A percentile compares a stretch with the other conserved stretches of the same genome.
Conservation (phyloP, 805 yeast genomes). For the Cyberlindnera euphorbiae region DNA sequence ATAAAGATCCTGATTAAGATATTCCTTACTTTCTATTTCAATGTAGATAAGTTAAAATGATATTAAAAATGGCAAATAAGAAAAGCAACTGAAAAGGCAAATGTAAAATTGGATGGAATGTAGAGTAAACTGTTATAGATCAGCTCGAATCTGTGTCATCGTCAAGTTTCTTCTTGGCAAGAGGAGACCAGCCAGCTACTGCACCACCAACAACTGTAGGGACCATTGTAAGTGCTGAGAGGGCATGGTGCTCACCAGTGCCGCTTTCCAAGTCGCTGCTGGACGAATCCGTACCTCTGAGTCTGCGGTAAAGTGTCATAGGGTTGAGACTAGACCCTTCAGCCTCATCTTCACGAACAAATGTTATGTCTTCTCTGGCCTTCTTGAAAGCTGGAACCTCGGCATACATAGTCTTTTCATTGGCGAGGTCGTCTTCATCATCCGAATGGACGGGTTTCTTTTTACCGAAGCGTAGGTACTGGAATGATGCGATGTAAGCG, state of each 20-base stretch:
- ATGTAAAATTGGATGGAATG: background rate
- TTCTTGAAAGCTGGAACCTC: slow-evolving; percentile 30
- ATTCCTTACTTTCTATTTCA: too few relatives aligned
- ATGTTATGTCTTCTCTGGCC: slow-evolving; percentile 28
- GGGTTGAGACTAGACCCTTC: slow-evolving; percentile 22
- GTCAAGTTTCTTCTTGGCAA: slow-evolving; percentile 7
- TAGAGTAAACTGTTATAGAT: too few relatives aligned
- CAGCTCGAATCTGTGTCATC: background rate
- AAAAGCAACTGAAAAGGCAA: background rate
- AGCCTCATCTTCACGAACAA: slow-evolving; percentile 21
- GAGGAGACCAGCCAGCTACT: slow-evolving; percentile 46
- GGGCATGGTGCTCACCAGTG: slow-evolving; percentile 22
- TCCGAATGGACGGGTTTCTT: slow-evolving; percentile 5
- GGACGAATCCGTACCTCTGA: slow-evolving; percentile 19
- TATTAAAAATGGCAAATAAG: background rate
- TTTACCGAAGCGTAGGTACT: slow-evolving; percentile 12
- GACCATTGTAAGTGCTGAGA: slow-evolving; percentile 45
- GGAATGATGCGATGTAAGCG: slow-evolving; percentile 18
- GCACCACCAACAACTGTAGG: slow-evolving; percentile 56
- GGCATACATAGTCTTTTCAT: slow-evolving; percentile 13
- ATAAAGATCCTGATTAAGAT: too few relatives aligned
- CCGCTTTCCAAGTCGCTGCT: slow-evolving; percentile 11
- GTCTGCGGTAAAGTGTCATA: slow-evolving; percentile 22
- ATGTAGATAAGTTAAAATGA: too few relatives aligned
- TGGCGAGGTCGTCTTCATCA: slow-evolving; percentile 14